A percentile compares a stretch with the other conserved stretches of the same genome.
Conservation (phyloP, 2,329 filamentous ascomycete genomes). For the Aspergillus viridinutans region DNA sequence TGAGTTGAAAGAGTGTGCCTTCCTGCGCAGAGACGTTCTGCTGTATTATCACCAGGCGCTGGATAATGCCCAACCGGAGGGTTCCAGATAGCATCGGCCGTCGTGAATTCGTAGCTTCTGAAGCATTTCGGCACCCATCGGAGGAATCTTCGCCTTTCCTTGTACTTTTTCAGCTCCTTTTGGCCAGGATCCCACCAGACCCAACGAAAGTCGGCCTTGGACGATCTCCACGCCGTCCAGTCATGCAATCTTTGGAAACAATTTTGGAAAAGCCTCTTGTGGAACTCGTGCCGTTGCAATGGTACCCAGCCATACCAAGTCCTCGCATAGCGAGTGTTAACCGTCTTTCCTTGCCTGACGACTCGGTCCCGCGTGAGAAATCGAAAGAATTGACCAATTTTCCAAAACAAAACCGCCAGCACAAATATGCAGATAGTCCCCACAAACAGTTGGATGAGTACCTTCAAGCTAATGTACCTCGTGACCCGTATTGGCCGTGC, state of each 20-base stretch:
- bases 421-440: slow-evolving; percentile 38
- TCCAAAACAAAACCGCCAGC: slow-evolving; percentile 37
- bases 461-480: slow-evolving; percentile 25
- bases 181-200: slow-evolving; percentile 40
- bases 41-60: slow-evolving; percentile 1
- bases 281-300: slow-evolving; percentile 26
- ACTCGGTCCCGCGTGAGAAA: slow-evolving; percentile 33
- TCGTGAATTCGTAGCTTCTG: slow-evolving; percentile 21
- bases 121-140: slow-evolving; percentile 25
- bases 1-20: background rate
- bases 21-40: background rate
- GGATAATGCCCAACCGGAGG: slow-evolving; percentile 5
- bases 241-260: slow-evolving; percentile 18
- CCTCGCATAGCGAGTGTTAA: slow-evolving; percentile 32
- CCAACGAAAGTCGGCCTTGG: slow-evolving; percentile 34
- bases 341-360: slow-evolving; percentile 26
- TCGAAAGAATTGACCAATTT: slow-evolving; percentile 33
- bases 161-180: slow-evolving; percentile 19
- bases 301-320: slow-evolving; percentile 43
- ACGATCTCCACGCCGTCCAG: slow-evolving; percentile 32
- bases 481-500: slow-evolving; percentile 18
- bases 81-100: slow-evolving; percentile 26
- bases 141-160: slow-evolving; percentile 10
- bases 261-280: slow-evolving; percentile 21
- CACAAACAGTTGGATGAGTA: slow-evolving; percentile 31